phyloP scores from a whole-genome alignment of 2,329 filamentous ascomycete genomes.

The Cytospora piceae region DNA sequence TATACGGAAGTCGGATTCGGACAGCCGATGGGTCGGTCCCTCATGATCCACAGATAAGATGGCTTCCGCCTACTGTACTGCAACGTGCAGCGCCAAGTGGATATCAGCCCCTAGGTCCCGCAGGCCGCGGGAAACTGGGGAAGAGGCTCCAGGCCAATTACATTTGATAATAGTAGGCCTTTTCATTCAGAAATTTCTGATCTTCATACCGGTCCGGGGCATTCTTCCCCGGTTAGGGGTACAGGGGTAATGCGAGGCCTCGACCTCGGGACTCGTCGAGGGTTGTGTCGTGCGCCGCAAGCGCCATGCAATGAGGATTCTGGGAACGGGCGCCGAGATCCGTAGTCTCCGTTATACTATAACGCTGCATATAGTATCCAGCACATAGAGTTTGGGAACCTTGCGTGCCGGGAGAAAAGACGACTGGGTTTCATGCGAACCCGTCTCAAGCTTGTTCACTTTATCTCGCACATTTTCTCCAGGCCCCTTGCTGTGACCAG shows the following conservation, averaged over 20 bases:
- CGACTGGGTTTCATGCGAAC: too few relatives aligned
- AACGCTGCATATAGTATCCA: too few relatives aligned
- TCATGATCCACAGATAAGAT: neutral
- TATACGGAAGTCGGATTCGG: neutral
- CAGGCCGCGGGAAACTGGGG: neutral
- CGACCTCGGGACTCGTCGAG: neutral
- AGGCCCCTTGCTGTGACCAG: too few relatives aligned
- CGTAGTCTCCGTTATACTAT: too few relatives aligned
- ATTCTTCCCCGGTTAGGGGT: neutral
- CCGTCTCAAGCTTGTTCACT: too few relatives aligned
- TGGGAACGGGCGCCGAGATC: neutral
- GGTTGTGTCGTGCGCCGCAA: neutral
- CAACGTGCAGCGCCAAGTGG: neutral
- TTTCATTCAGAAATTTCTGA: neutral
- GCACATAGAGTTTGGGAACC: too few relatives aligned
- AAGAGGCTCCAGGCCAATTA: conserved; percentile 2
- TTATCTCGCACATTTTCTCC: too few relatives aligned
- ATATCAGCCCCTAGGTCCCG: neutral
- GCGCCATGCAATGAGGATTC: neutral
- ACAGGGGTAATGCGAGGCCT: neutral
- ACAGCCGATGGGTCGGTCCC: neutral
- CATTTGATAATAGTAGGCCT: neutral
- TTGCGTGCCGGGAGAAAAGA: too few relatives aligned
- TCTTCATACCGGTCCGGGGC: neutral
- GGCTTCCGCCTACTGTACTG: neutral